Evolutionary conservation across 1,284 basidiomycete genomes (phyloP), one percentile per base, ranked within the genome.

Genomic region (Melampsora americana): DNA sequence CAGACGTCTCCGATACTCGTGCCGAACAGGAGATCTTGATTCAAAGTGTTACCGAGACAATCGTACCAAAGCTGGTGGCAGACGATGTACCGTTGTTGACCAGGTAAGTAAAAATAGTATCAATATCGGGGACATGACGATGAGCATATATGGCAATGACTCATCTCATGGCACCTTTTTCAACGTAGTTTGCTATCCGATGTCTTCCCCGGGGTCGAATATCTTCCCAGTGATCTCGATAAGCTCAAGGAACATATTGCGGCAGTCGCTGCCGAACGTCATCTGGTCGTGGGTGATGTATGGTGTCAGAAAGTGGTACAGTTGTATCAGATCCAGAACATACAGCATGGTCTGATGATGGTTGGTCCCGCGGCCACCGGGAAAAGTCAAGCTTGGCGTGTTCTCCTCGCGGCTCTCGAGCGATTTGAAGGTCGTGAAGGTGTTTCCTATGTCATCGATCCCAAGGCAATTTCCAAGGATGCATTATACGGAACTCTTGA

Each of bases 261-360:
- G 78, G 89, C 90, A 78, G 92, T 98, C 69, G 98, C 95, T 83
- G 85, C 86, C 16, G 93, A 97, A 83, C 89, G 89, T 23, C 90
- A 93, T 56, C 86, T 98, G 30, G 88, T 95, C 20, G 85, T 89
- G 72, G 92, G 93, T 42, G 92, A 94, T 65, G 87, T 89, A 30
- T 99, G 97, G 95, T 87, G 93, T 69, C 88, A 90, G 80, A 99
- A 99, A 86, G 95, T 99, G 78, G 86, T 99, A 32, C 96, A 99
- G 83, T 87, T 99, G 16, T 99, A 98, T 83, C 96, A 98, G 84
- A 98, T 99, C 77, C 96, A 99, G 84, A 97, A 95, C 86, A 99
- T 99, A 78, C 94, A 97, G 80, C 97, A 99, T 83, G 96, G 96
- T 84, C 86, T 99, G 72, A 99, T 99, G 95, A 95, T 99, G 92